Conservation (phyloP, 495 filamentous ascomycete genomes). For the Apodospora peruviana region DNA sequence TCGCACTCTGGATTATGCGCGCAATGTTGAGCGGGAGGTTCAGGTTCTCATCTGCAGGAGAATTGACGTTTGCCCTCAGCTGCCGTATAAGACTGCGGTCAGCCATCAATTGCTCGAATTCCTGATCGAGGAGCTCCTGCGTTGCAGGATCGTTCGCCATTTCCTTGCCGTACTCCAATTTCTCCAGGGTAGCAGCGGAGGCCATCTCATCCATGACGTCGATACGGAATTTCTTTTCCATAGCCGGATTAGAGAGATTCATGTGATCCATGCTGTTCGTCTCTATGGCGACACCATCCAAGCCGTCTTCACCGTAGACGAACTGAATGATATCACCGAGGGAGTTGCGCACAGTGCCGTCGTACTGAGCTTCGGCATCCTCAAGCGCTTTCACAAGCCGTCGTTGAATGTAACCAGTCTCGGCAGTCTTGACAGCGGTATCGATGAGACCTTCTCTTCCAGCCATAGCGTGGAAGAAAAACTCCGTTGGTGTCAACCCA, state of each 20-base stretch:
- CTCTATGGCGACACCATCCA: constrained; percentile 87
- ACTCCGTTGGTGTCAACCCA: constrained; percentile 90
- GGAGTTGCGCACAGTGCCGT: constrained; percentile 95
- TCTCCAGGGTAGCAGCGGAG: constrained; percentile 57
- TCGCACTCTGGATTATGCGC: constrained; percentile 84
- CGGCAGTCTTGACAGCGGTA: constrained; percentile 98
- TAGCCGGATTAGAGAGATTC: constrained; percentile 62
- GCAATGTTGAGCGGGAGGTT: constrained; percentile 88
- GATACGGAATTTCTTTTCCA: constrained; percentile 76
- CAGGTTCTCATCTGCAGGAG: constrained; percentile 71
- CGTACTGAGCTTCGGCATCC: constrained; percentile 96
- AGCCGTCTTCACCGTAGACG: constrained; percentile 93
- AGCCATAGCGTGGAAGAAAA: constrained; percentile 99
- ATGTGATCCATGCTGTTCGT: constrained; percentile 85
- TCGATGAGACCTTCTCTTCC: constrained; percentile 99
- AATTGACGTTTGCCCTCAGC: constrained; percentile 33
- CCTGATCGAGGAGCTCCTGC: constrained; percentile 78
- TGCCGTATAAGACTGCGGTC: constrained; percentile 72
- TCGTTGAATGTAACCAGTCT: constrained; percentile 98
- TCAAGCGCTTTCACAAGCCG: constrained; percentile 96
- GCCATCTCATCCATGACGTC: constrained; percentile 78
- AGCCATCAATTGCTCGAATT: constrained; percentile 71
- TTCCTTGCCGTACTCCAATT: constrained; percentile 81
- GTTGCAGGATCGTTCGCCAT: constrained; percentile 80
- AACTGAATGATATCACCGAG: constrained; percentile 96